phyloP scores from a whole-genome alignment of 495 filamentous ascomycete species.

The Trichoderma asperelloides region DNA sequence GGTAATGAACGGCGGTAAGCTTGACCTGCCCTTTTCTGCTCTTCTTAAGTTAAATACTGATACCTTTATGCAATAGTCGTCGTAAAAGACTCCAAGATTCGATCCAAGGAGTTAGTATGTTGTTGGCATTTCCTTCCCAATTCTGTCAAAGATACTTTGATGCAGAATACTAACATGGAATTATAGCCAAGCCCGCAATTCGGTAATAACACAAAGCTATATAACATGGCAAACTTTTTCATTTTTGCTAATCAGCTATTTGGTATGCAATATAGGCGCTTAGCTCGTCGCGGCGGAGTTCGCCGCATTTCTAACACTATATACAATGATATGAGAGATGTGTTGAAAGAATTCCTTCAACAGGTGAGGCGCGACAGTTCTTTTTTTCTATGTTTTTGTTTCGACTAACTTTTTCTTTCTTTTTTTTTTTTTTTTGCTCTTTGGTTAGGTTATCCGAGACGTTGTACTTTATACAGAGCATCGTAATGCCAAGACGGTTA shows the following conservation, averaged over 20 bases:
- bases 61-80: not conserved
- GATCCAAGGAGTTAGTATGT: slow-evolving; percentile 54
- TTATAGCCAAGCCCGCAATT: slow-evolving; percentile 53
- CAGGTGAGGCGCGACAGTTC: slow-evolving; percentile 31
- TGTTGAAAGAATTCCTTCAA: slow-evolving; percentile 44
- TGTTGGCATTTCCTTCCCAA: not conserved
- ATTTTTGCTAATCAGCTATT: slow-evolving; percentile 13
- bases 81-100: slow-evolving; percentile 56
- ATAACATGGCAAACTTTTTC: not conserved
- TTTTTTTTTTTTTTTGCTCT: not conserved
- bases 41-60: no score
- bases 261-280: slow-evolving; percentile 42
- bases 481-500: slow-evolving; percentile 48
- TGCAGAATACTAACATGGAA: slow-evolving; percentile 13
- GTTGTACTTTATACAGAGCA: slow-evolving; percentile 45
- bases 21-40: no score
- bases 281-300: slow-evolving; percentile 72
- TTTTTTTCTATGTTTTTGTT: not conserved
- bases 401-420: not conserved
- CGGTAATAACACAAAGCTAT: slow-evolving; percentile 34
- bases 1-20: no score
- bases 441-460: slow-evolving; percentile 42
- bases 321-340: slow-evolving; percentile 59
- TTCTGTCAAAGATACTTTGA: not conserved
- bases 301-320: slow-evolving; percentile 59